phyloP scores from a whole-genome alignment of 495 filamentous ascomycete genomes.

The Penicillium taxi region DNA sequence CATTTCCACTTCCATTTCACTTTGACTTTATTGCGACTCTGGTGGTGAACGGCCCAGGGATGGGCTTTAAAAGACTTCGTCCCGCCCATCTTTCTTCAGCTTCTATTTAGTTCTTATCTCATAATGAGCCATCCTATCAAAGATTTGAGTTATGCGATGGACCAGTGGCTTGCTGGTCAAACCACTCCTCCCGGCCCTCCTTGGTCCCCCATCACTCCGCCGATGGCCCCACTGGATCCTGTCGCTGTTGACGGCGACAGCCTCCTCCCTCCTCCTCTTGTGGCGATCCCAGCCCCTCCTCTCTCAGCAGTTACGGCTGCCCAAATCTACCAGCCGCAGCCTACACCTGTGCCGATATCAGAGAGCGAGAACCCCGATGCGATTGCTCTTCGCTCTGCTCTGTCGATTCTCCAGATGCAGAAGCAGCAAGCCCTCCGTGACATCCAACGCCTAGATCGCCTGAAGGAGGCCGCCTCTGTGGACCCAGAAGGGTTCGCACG shows the following conservation, averaged over 20 bases:
- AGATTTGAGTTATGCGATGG: constrained; percentile 9
- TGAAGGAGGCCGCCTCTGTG: constrained; percentile 55
- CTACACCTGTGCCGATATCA: constrained; percentile 57
- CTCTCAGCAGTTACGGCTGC: constrained; percentile 18
- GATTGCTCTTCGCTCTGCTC: constrained; percentile 70
- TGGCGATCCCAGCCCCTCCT: too few species aligned
- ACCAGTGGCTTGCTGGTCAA: too few species aligned
- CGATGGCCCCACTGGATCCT: constrained; percentile 34
- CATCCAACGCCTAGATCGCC: constrained; percentile 52
- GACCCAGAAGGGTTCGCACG: constrained; percentile 62
- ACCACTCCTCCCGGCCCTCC: constrained; percentile 40
- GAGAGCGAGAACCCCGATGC: constrained; percentile 77
- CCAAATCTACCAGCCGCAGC: constrained; percentile 23
- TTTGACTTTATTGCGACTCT: too few species aligned
- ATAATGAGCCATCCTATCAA: not conserved
- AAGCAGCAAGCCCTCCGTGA: constrained; percentile 65
- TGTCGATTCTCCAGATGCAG: constrained; percentile 77
- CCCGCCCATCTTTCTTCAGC: too few species aligned
- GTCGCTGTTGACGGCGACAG: constrained; percentile 23
- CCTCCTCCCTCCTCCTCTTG: constrained; percentile 31
- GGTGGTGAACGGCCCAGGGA: too few species aligned
- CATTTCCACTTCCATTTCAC: too few species aligned
- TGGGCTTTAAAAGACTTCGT: too few species aligned
- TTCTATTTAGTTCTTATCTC: not conserved
- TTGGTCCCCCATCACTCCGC: constrained; percentile 43